Conservation (phyloP, 179 eudicot species). For the Vitellaria paradoxa region DNA sequence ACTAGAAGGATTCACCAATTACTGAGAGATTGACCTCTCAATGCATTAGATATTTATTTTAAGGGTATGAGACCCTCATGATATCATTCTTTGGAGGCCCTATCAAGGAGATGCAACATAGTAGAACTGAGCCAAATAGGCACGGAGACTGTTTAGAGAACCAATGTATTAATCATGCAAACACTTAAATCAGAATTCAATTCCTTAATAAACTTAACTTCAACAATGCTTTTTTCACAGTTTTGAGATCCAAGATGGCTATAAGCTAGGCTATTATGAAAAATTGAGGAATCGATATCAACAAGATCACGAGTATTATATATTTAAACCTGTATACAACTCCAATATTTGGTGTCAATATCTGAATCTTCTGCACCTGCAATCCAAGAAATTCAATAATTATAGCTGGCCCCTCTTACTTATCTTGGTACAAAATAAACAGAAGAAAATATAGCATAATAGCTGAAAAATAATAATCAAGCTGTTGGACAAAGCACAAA, state of each 20-base stretch:
- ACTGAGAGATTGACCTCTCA: constrained; percentile 1
- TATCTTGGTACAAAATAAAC: constrained; percentile 5
- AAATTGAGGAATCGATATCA: not conserved
- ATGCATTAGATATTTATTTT: not conserved
- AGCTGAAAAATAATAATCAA: not conserved
- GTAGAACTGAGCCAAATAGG: not conserved
- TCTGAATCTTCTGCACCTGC: constrained; percentile 94
- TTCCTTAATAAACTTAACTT: not conserved
- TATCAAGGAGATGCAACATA: not conserved
- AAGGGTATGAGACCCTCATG: not conserved
- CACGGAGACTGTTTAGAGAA: not conserved
- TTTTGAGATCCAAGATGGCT: not conserved
- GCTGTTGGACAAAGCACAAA: not conserved
- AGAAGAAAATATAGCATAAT: not conserved
- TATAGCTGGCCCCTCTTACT: not conserved
- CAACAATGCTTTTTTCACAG: not conserved
- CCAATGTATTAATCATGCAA: not conserved
- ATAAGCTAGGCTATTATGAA: not conserved
- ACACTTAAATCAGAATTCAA: not conserved
- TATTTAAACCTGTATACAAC: constrained; percentile 79
- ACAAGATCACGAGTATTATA: not conserved
- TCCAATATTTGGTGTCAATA: constrained; percentile 93
- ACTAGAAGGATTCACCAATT: not conserved
- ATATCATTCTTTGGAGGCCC: not conserved
- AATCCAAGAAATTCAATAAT: constrained; percentile 18